A percentile compares a stretch with the other conserved stretches of the same genome.
Conservation (phyloP, 345 rosid species). For the Ceriops zippeliana region DNA sequence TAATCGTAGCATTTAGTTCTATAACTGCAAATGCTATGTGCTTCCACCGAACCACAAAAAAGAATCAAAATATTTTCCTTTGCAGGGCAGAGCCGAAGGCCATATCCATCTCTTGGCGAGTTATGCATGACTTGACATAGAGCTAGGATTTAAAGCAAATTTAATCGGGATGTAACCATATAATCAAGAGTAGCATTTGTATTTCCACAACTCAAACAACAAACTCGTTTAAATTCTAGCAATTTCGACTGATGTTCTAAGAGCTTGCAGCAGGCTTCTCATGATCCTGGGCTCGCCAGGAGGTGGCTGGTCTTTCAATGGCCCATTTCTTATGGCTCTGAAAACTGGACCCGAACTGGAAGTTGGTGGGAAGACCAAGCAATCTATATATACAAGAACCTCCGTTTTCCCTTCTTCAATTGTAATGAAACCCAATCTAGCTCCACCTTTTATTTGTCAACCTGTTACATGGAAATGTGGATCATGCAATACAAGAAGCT, state of each 20-base stretch:
- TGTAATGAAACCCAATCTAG: slow-evolving; percentile 74
- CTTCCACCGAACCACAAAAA: not conserved
- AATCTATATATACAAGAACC: slow-evolving; percentile 79
- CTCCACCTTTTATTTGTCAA: slow-evolving; percentile 78
- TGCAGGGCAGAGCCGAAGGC: not conserved
- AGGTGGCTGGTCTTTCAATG: slow-evolving; percentile 55
- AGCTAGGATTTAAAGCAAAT: not conserved
- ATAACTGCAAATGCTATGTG: too few species aligned
- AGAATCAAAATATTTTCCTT: not conserved
- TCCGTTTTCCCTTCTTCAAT: slow-evolving; percentile 71
- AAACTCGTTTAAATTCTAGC: slow-evolving; percentile 42
- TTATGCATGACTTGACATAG: not conserved
- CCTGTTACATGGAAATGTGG: slow-evolving; percentile 38
- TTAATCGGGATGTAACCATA: not conserved
- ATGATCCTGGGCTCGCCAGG: slow-evolving; percentile 92
- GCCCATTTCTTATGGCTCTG: slow-evolving; percentile 71
- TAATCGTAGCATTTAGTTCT: too few species aligned
- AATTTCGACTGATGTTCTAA: slow-evolving; percentile 61
- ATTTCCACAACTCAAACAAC: not conserved
- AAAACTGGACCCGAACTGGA: slow-evolving; percentile 56
- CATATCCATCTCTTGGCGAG: not conserved
- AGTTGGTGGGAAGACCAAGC: slow-evolving; percentile 57
- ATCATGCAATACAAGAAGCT: not conserved
- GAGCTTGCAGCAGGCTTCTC: slow-evolving; percentile 86
- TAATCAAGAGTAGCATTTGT: not conserved